Evolutionary conservation across 1,139 yeast species (phyloP).

Genomic region (Saccharomyces hybrid): DNA sequence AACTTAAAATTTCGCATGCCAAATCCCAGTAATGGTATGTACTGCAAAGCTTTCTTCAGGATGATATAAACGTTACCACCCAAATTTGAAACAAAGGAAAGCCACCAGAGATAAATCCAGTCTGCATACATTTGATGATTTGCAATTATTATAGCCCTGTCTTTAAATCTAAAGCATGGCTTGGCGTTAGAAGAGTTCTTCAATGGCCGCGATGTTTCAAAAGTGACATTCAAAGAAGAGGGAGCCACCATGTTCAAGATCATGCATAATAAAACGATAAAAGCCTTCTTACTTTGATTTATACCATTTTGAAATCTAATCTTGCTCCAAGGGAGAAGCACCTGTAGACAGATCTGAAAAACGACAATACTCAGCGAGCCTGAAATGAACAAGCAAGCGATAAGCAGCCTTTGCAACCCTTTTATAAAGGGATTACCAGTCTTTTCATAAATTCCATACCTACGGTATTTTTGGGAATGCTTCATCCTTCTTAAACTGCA

Average conservation of each 20-base stretch:
- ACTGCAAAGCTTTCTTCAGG: slow-evolving; percentile 65
- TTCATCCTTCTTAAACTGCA: neutral
- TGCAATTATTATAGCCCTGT: slow-evolving; percentile 24
- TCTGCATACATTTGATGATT: slow-evolving; percentile 91
- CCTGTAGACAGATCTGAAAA: neutral
- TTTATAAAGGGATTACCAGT: neutral
- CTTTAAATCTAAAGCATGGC: slow-evolving; percentile 16
- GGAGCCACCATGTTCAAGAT: slow-evolving; percentile 21
- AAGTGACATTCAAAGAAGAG: slow-evolving; percentile 19
- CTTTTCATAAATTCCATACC: neutral
- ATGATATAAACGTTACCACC: slow-evolving; percentile 61
- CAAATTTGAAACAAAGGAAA: slow-evolving; percentile 55
- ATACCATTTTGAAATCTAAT: slow-evolving; percentile 11
- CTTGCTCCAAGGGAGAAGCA: neutral
- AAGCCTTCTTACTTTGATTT: slow-evolving; percentile 20
- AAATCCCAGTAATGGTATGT: slow-evolving; percentile 68
- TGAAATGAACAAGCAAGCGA: neutral
- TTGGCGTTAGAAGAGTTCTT: neutral
- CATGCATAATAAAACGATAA: slow-evolving; percentile 20
- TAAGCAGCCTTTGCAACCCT: neutral
- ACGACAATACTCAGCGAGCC: neutral
- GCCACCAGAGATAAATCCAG: slow-evolving; percentile 87
- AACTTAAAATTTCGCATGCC: slow-evolving; percentile 78
- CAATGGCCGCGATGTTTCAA: slow-evolving; percentile 8
- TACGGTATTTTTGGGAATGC: neutral